Base-by-base conservation (phyloP, 2,329 filamentous ascomycete genomes). In the Didymosphaeria variabile region DNA sequence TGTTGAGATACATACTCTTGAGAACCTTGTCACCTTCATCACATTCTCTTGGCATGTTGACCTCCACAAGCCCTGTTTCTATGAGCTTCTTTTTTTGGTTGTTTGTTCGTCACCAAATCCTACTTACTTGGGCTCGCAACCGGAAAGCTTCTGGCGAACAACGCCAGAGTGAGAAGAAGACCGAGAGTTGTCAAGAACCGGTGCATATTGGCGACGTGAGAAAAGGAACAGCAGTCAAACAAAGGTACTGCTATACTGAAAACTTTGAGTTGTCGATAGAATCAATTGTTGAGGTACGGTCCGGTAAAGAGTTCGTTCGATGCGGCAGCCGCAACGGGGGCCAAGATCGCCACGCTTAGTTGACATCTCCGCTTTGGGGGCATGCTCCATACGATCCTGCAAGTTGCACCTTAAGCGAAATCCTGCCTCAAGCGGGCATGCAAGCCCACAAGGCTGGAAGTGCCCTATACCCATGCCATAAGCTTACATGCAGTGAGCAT, bases 291-390 rank as follows among this genome's bases (percentile, higher is more conserved):
- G 23, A 46, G 44, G 21, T 46, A 26, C 44, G 10, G 19, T 21
- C 23, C 44, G 21, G 21, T 46, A 46, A 46, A 46, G 44, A 46
- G 23, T 46, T 21, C 26, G 12, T 26, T 10, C 12, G 19, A 26
- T 46, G 44, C 4, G 13, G 21, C 44, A 46, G 19, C 42, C 7
- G 23, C 26, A 46, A 46, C 44, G 6, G 44, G 44, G 44, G 19
- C 44, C 44, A 46, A 46, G 44, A 46, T 12, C 44, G 44, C 44
- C 42, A 45, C n/a, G 42, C 42, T 45, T 45, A 45, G 42, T 12
- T 23, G 42, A 45, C 12, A 45, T 45, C 7, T 8, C 42, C 44
- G 19, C 19, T 21, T 46, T 29, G 12, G n/a, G 44, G 9, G 26
- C 44, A 46, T 46, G 44, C 44, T 46, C 44, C 44, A 46, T 46